Evolutionary conservation across 2,329 filamentous ascomycete species (phyloP).

Genomic region (Akanthomyces muscarius): DNA sequence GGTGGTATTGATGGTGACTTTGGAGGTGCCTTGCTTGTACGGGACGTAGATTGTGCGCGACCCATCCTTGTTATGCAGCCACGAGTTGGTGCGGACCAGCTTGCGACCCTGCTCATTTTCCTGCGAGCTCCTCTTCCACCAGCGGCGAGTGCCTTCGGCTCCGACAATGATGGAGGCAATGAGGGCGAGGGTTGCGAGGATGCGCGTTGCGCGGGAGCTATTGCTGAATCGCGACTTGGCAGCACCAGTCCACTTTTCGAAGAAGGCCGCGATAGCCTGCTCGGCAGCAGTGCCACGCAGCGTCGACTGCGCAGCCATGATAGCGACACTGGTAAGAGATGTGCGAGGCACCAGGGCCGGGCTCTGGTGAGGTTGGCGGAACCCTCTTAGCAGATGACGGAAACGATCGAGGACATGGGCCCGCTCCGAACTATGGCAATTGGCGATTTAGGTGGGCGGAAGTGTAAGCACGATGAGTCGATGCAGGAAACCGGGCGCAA

Average conservation of each 20-base stretch:
- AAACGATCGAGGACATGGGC: conserved; percentile 14
- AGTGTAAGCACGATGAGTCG: background rate
- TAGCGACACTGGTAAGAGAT: conserved; percentile 9
- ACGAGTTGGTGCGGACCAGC: conserved; percentile 86
- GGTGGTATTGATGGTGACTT: conserved; percentile 85
- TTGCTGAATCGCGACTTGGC: conserved; percentile 53
- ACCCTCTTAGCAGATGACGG: conserved; percentile 8
- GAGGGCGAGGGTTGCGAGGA: conserved; percentile 73
- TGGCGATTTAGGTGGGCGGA: background rate
- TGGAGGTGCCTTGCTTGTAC: conserved; percentile 81
- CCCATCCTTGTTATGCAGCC: conserved; percentile 88
- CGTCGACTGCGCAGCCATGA: conserved; percentile 86
- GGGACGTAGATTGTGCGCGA: conserved; percentile 93
- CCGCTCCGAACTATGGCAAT: background rate
- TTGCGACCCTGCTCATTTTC: conserved; percentile 81
- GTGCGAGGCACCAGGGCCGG: background rate
- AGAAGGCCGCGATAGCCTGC: conserved; percentile 62
- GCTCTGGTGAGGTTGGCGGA: background rate
- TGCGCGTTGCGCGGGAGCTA: conserved; percentile 66
- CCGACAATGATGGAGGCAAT: conserved; percentile 73
- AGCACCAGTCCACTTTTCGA: conserved; percentile 55
- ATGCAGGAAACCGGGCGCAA: background rate
- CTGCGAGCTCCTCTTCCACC: conserved; percentile 67
- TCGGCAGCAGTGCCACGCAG: conserved; percentile 63
- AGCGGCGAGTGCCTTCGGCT: conserved; percentile 72